Evolutionary conservation across 2,329 filamentous ascomycete species (phyloP).

Genomic region (Paraconiothyrium sp.): DNA sequence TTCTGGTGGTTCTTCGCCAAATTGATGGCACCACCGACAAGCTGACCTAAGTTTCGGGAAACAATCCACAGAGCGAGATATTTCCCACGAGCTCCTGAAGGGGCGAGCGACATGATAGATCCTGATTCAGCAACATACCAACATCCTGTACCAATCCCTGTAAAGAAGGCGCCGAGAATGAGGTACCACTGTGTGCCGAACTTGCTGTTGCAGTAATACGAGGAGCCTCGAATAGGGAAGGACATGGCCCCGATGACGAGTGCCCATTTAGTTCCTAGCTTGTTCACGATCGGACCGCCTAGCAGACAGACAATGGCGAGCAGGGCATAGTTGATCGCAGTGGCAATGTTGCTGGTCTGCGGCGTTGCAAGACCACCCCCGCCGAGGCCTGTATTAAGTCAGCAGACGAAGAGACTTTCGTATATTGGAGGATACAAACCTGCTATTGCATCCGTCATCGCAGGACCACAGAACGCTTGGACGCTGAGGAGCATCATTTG

Average conservation of each 20-base stretch:
- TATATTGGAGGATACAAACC: slow-evolving; percentile 20
- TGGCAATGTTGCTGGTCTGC: slow-evolving; percentile 55
- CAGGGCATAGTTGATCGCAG: slow-evolving; percentile 40
- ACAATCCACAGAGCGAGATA: slow-evolving; percentile 61
- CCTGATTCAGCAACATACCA: slow-evolving; percentile 62
- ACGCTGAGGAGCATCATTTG: slow-evolving; percentile 60
- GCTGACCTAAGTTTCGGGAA: slow-evolving; percentile 57
- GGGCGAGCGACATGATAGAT: slow-evolving; percentile 60
- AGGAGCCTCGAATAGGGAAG: slow-evolving; percentile 58
- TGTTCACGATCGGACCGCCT: slow-evolving; percentile 59
- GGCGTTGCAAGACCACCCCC: slow-evolving; percentile 58
- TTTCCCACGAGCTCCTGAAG: slow-evolving; percentile 58
- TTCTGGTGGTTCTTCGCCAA: slow-evolving; percentile 41
- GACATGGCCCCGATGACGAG: slow-evolving; percentile 55
- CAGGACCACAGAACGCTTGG: slow-evolving; percentile 53
- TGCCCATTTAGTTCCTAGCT: slow-evolving; percentile 59
- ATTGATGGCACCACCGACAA: slow-evolving; percentile 58
- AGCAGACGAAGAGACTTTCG: background rate
- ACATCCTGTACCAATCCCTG: slow-evolving; percentile 49
- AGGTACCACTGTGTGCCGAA: slow-evolving; percentile 60
- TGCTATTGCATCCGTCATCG: slow-evolving; percentile 44
- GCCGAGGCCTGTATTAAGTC: slow-evolving; percentile 30
- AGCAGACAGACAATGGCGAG: slow-evolving; percentile 51
- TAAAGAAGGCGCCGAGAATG: slow-evolving; percentile 35
- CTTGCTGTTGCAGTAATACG: slow-evolving; percentile 61